Base-by-base conservation (phyloP, 1,284 basidiomycete genomes). In the Garcileccinum viscosum region DNA sequence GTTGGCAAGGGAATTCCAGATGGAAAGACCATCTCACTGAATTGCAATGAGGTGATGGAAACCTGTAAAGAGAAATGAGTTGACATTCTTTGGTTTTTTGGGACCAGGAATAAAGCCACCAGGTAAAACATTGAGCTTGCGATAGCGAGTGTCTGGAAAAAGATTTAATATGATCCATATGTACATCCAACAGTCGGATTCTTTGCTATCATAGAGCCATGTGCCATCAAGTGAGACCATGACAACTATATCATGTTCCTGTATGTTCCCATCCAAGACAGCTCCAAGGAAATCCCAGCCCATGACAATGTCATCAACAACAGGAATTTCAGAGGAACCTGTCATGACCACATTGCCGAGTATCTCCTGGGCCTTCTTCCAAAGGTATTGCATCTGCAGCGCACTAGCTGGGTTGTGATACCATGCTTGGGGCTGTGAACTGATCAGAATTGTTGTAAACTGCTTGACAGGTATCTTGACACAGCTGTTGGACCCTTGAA, bases 91-190 rank as follows among this genome's bases (percentile, higher is more conserved):
- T 0, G 42, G 68, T 6, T 72, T 72, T 0, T 72, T 72, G 0
- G 70, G 68, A 0, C 68, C 68, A 6, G 71, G 71, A 1, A 70
- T 72, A 3, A 72, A 67, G 0, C 50, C 64, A 1, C 67, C 64
- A 7, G 69, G 65, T 2, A 67, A 11, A 8, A 73, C 60, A 19
- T 66, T 6, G 0, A 44, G 1, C 7, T 73, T 72, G 0, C 3
- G 1, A 9, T 73, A 73, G 0, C 17, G 38, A 0, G 4, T 22
- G 2, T 69, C 50, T 0, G 64, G 64, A 0, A 66, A 12, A 0
- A 67, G 60, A 4, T 73, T 68, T 1, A 35, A 0, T 0, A 73
- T 11, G 1, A 73, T 15, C 65, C 69, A 73, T 0, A 73, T 69
- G 2, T 68, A 71, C 4, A 72, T 58, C 64, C 66, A 72, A 5